Evolutionary conservation across 1,139 yeast species (phyloP), one percentile per base, ranked within the genome.

Genomic region (Candida pseudoviswanathii): DNA sequence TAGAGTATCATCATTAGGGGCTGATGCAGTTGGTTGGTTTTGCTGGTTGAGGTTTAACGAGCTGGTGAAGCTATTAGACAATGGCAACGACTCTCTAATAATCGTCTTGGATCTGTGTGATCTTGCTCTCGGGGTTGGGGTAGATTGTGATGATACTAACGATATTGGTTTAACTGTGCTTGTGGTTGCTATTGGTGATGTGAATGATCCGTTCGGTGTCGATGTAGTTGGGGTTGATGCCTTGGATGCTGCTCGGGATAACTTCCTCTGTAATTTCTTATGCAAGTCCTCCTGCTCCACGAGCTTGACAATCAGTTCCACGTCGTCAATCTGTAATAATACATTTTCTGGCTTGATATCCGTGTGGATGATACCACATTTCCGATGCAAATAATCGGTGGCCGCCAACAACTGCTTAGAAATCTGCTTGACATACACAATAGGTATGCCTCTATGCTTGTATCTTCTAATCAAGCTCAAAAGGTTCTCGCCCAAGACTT

Each of bases 281-380:
- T 77, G 80, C 50, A 66, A 70, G 57, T 82, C 87, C 51, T 82
- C 70, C 43, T 80, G 64, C 57, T 82, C 87, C 2, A 84, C 76
- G 60, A 78, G 72, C 48, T 74, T 68, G 29, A 89, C 84, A 56
- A 88, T 80, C 51, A 77, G 80, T 59, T 86, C 91, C 32, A 86
- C 92, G 58, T 89, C 90, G 37, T 85, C 86, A 52, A 89, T 85
- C 60, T 87, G 91, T 45, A 89, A 78, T 54, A 90, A 70, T n/a
- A 90, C 86, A 63, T 90, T 90, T 64, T 90, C 97, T 0, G 97
- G 97, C 66, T 90, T 90, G 54, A 90, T 73, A 62, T 90, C 97
- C 0, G 97, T 90, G 67, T 90, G 97, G 52, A 90, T 87, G 33
- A 90, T 85, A n/a, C 96, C 96, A 67, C 96, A 88, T 57, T 81